Conservation (phyloP, 1,284 basidiomycete genomes). For the Malassezia furfur region DNA sequence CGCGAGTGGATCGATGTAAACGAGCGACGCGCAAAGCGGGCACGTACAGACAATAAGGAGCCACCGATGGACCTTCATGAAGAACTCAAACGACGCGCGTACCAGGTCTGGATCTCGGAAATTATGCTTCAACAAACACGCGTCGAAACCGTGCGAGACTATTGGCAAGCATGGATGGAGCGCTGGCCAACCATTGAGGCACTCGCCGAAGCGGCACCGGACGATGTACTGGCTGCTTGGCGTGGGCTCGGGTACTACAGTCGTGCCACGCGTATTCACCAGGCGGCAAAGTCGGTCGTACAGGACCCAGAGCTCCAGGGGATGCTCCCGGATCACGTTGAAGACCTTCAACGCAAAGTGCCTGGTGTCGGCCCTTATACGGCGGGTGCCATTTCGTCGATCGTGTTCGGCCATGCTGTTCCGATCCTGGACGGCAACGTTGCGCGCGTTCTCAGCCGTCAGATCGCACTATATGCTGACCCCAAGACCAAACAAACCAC, state of each 20-base stretch:
- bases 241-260: conserved; percentile 44
- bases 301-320: conserved; percentile 54
- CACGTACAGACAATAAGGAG: neutral
- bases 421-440: conserved; percentile 45
- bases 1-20: conserved; percentile 54
- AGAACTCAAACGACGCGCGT: conserved; percentile 45
- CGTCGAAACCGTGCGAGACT: conserved; percentile 39
- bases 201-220: conserved; percentile 59
- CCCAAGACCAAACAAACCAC: conserved; percentile 32
- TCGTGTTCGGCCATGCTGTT: conserved; percentile 38
- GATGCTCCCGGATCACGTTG: conserved; percentile 66
- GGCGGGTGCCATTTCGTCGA: conserved; percentile 49
- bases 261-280: conserved; percentile 40
- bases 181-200: conserved; percentile 50
- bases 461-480: conserved; percentile 33
- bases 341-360: conserved; percentile 70
- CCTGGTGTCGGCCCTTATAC: conserved; percentile 87
- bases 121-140: conserved; percentile 95
- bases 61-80: conserved; percentile 40
- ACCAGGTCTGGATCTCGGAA: conserved; percentile 75
- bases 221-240: conserved; percentile 44
- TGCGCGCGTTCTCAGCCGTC: conserved; percentile 35
- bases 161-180: conserved; percentile 41
- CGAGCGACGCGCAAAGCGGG: neutral
- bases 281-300: conserved; percentile 36